phyloP scores from a whole-genome alignment of 768 basidiomycete genomes.

The Kwoniella heveanensis region DNA sequence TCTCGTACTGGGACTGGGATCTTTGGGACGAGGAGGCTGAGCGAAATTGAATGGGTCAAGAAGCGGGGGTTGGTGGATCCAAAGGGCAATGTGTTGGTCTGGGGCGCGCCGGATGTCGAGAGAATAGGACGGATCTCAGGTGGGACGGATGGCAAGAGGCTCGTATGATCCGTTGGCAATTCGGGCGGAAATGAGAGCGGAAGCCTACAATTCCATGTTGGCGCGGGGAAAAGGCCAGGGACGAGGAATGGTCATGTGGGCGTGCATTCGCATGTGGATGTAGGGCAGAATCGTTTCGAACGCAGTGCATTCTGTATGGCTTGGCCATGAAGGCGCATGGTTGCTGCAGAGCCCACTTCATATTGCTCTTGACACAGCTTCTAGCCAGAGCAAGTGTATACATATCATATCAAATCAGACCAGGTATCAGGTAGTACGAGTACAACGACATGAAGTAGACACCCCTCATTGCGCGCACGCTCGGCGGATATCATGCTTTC shows the following conservation, averaged over 20 bases:
- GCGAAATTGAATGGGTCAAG: conserved; percentile 35
- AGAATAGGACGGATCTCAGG: conserved; percentile 31
- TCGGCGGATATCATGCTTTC: neutral
- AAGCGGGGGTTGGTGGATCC: conserved; percentile 42
- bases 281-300: too few species aligned
- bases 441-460: conserved; percentile 25
- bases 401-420: conserved; percentile 1
- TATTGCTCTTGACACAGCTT: too few species aligned
- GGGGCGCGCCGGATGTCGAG: conserved; percentile 50
- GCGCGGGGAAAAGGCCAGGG: too few species aligned
- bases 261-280: too few species aligned
- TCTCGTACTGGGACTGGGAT: neutral
- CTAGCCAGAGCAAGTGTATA: conserved; percentile 3
- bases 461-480: conserved; percentile 8
- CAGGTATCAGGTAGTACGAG: conserved; percentile 1
- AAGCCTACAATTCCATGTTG: too few species aligned
- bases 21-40: conserved; percentile 28
- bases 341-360: too few species aligned
- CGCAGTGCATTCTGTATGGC: too few species aligned
- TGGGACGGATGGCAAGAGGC: conserved; percentile 23
- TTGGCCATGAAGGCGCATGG: too few species aligned
- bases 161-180: conserved; percentile 14
- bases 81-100: conserved; percentile 47
- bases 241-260: too few species aligned
- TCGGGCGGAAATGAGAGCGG: too few species aligned